Conservation (phyloP, 371 early-diverging fungal genomes). For the Coemansia sp. region DNA sequence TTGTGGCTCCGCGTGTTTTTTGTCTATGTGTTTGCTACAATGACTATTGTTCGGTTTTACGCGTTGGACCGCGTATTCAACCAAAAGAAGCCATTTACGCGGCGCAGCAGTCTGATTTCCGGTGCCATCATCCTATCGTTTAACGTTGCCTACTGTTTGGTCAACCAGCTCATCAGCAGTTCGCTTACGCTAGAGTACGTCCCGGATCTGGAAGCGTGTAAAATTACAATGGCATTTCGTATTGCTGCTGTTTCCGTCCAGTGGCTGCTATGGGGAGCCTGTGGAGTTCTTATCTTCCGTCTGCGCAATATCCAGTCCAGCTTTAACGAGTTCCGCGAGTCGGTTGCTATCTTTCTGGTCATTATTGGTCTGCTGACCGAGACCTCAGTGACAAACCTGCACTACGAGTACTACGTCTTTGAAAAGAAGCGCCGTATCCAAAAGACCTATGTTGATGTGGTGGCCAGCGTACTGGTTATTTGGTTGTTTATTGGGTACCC, state of each 20-base stretch:
- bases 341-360: slow-evolving; percentile 34
- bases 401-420: slow-evolving; percentile 26
- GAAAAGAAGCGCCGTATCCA: slow-evolving; percentile 22
- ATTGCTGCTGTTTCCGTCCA: slow-evolving; percentile 20
- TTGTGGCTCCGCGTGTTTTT: slow-evolving; percentile 44
- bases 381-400: slow-evolving; percentile 26
- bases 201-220: slow-evolving; percentile 19
- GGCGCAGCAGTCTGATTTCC: slow-evolving; percentile 13
- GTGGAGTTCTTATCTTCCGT: slow-evolving; percentile 33
- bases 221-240: slow-evolving; percentile 17
- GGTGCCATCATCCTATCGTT: slow-evolving; percentile 12
- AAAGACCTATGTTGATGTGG: slow-evolving; percentile 33
- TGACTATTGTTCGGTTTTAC: slow-evolving; percentile 40
- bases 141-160: slow-evolving; percentile 13
- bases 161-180: slow-evolving; percentile 20
- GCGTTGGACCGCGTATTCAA: slow-evolving; percentile 47
- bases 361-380: slow-evolving; percentile 28
- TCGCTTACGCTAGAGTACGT: slow-evolving; percentile 9
- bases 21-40: slow-evolving; percentile 27
- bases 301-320: slow-evolving; percentile 51
- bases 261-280: slow-evolving; percentile 29
- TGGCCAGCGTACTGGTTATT: slow-evolving; percentile 25
- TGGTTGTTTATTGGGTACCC: slow-evolving; percentile 41
- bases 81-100: slow-evolving; percentile 35
- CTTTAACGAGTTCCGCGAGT: slow-evolving; percentile 45